Evolutionary conservation across 768 basidiomycete species (phyloP).

Genomic region (Russula virescens): DNA sequence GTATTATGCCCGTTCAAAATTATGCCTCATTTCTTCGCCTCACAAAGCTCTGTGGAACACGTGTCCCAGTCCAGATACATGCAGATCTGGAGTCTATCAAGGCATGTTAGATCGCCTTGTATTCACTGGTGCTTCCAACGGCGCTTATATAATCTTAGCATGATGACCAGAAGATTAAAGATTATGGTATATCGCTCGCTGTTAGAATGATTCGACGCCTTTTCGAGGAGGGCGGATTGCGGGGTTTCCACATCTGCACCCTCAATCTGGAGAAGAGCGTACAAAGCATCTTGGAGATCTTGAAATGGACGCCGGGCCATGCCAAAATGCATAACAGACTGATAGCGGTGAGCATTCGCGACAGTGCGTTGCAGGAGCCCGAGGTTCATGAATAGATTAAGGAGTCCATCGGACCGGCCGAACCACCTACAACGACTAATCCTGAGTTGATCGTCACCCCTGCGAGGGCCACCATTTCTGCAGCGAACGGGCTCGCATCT

Average conservation of each 20-base stretch:
- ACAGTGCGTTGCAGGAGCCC: neutral
- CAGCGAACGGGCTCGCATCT: slow-evolving; percentile 48
- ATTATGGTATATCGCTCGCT: slow-evolving; percentile 86
- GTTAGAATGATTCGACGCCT: slow-evolving; percentile 69
- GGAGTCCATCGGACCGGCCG: slow-evolving; percentile 30
- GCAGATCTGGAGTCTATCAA: slow-evolving; percentile 67
- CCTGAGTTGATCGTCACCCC: slow-evolving; percentile 55
- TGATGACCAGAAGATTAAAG: slow-evolving; percentile 91
- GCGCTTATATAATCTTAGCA: slow-evolving; percentile 42
- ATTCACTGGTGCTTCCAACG: neutral
- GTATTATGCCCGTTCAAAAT: slow-evolving; percentile 97
- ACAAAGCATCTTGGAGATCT: slow-evolving; percentile 70
- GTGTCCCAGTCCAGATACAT: slow-evolving; percentile 64
- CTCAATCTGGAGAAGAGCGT: slow-evolving; percentile 97
- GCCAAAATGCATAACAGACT: slow-evolving; percentile 53
- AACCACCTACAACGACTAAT: slow-evolving; percentile 26
- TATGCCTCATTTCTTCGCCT: slow-evolving; percentile 90
- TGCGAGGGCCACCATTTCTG: slow-evolving; percentile 55
- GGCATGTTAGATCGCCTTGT: slow-evolving; percentile 36
- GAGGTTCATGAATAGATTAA: slow-evolving; percentile 16
- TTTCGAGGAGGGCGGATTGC: slow-evolving; percentile 48
- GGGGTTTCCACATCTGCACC: slow-evolving; percentile 91
- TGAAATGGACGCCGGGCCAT: slow-evolving; percentile 55
- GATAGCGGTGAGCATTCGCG: slow-evolving; percentile 46
- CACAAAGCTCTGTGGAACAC: slow-evolving; percentile 80